Evolutionary conservation across 2,329 filamentous ascomycete genomes (phyloP), one percentile per base, ranked within the genome.

Genomic region (Akanthomyces dipterigenus): DNA sequence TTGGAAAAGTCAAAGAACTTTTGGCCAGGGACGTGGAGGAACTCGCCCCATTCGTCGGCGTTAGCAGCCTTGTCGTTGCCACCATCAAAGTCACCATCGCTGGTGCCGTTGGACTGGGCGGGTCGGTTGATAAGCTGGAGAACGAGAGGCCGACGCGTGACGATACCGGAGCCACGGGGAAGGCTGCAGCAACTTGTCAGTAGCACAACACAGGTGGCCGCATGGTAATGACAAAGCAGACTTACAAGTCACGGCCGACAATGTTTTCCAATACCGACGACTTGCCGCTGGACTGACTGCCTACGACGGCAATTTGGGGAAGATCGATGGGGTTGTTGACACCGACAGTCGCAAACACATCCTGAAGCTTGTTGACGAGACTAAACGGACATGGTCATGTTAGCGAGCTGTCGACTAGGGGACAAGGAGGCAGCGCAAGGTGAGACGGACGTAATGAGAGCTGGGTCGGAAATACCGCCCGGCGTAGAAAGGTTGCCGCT

Each of bases 271-370:
- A 79, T 69, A 99, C 95, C 20, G 95, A 99, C 83, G 92, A 97
- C 87, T 99, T 99, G 79, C 95, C 95, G 76, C 93, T 97, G 22
- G 95, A 99, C 80, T 99, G 95, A 77, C 93, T 97, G 72, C 95
- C 95, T 62, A 99, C 95, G 68, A 99, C 95, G 68, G 89, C 93
- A 75, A 99, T 99, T 81, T 99, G 95, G 60, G 95, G 95, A 66
- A 99, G 80, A 80, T 99, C 95, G 82, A 99, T 99, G 65, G 95
- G 95, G 78, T 99, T 99, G 85, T 96, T 95, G 72, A 98, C 95
- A 69, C 95, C 95, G 69, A 99, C 95, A 46, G 95, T 98, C 65
- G 93, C 89, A 75, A 99, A 99, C 69, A 99, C 95, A 91, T 99
- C 95, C 76, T 99, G 95, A 53, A 99, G 88, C 82, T 96, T 98